A percentile compares a stretch with the other conserved stretches of the same genome.
These are phyloP conservation scores for Verbena officinalis DNA, from an alignment of 257 asterid species.

Conservation along the genomic window DNA sequence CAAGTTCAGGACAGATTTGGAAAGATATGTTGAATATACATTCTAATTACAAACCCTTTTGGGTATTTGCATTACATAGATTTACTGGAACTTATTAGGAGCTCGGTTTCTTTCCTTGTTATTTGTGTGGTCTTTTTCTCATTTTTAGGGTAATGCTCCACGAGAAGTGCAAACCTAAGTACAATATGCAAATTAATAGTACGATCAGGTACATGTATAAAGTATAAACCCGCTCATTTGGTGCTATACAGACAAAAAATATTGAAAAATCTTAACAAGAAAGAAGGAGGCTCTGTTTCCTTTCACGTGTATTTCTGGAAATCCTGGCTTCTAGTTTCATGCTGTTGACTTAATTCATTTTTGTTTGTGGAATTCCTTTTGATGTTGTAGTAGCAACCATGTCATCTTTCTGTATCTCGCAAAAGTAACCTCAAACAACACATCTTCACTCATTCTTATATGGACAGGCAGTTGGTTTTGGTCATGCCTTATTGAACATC, in stretches of 20 bases:
- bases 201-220: background rate
- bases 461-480: slow-evolving; percentile 3
- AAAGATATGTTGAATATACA: background rate
- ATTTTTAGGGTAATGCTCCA: background rate
- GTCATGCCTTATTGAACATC: slow-evolving; percentile 1
- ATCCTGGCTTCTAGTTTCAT: background rate
- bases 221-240: background rate
- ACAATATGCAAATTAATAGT: background rate
- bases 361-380: background rate
- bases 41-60: background rate
- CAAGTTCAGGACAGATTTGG: background rate
- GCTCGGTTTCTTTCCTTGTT: background rate
- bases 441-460: background rate
- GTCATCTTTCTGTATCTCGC: background rate
- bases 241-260: background rate
- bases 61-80: background rate
- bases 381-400: background rate
- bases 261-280: background rate
- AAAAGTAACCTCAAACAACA: background rate
- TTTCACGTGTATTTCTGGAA: background rate
- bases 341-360: background rate
- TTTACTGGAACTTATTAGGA: background rate
- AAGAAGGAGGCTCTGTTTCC: background rate
- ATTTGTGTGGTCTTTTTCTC: background rate
- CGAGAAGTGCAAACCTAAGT: background rate